Percentiles rank a stretch among this genome's conserved stretches.
phyloP scores from a whole-genome alignment of 2,329 filamentous ascomycete genomes.

The Chrysosporium queenslandicum region DNA sequence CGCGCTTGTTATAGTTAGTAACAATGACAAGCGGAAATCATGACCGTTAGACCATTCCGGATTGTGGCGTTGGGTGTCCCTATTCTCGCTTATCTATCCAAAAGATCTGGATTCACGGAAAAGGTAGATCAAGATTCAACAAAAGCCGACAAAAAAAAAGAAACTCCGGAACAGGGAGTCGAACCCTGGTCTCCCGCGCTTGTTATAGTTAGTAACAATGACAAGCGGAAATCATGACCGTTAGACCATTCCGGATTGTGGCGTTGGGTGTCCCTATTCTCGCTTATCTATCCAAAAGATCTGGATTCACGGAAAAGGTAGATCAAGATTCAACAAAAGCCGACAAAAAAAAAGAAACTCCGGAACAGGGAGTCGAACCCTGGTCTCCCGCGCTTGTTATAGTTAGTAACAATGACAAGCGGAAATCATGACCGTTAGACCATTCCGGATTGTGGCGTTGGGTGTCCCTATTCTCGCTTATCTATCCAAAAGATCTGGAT shows the following conservation, averaged over 20 bases:
- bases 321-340: too few species aligned
- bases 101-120: too few species aligned
- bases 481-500: too few species aligned
- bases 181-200: conserved; percentile 7
- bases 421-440: conserved; percentile 13
- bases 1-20: conserved; percentile 2
- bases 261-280: too few species aligned
- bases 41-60: conserved; percentile 12
- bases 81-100: too few species aligned
- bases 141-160: neutral
- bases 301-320: too few species aligned
- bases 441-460: conserved; percentile 4
- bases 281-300: too few species aligned
- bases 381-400: conserved; percentile 18
- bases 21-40: conserved; percentile 12
- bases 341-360: neutral
- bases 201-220: neutral
- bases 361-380: conserved; percentile 17
- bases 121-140: too few species aligned
- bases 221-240: too few species aligned
- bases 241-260: too few species aligned
- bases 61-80: too few species aligned
- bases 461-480: too few species aligned
- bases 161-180: conserved; percentile 1
- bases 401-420: conserved; percentile 1